Conservation (phyloP, 345 rosid species). For the Turnera subulata region DNA sequence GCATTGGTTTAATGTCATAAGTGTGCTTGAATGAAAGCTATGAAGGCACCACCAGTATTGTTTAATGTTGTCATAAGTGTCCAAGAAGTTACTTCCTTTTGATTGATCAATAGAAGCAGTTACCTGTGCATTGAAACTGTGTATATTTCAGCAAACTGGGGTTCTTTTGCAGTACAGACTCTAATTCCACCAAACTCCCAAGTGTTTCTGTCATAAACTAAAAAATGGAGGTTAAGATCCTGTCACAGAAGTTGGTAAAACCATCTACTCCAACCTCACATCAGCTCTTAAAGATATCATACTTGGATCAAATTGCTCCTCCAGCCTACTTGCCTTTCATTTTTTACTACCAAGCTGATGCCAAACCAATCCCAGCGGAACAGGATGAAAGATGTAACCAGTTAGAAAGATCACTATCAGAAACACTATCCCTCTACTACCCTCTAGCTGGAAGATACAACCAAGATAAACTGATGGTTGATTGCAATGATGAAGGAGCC, state of each 20-base stretch:
- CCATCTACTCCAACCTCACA: conserved; percentile 21
- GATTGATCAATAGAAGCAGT: no score
- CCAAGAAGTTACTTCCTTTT: no score
- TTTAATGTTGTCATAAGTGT: no score
- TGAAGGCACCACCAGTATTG: no score
- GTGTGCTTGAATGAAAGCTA: no score
- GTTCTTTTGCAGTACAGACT: no score
- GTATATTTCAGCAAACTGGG: no score
- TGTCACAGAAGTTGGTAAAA: conserved; percentile 20
- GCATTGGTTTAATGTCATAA: no score
- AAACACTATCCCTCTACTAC: conserved; percentile 19
- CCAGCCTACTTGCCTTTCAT: conserved; percentile 22
- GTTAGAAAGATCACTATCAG: conserved; percentile 20
- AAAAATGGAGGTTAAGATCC: conserved; percentile 20
- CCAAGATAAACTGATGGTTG: conserved; percentile 10
- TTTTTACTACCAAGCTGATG: conserved; percentile 16
- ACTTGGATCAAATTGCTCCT: conserved; percentile 28
- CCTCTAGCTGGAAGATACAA: conserved; percentile 31
- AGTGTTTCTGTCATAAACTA: no score
- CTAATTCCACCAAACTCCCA: no score
- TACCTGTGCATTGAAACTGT: no score
- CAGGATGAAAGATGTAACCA: background rate
- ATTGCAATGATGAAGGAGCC: conserved; percentile 27
- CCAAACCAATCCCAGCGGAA: conserved; percentile 3
- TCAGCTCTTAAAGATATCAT: conserved; percentile 15